Evolutionary conservation across 108 stramenopile species (phyloP), one percentile per base, ranked within the genome.

Genomic region (Nannochloropsis salina): DNA sequence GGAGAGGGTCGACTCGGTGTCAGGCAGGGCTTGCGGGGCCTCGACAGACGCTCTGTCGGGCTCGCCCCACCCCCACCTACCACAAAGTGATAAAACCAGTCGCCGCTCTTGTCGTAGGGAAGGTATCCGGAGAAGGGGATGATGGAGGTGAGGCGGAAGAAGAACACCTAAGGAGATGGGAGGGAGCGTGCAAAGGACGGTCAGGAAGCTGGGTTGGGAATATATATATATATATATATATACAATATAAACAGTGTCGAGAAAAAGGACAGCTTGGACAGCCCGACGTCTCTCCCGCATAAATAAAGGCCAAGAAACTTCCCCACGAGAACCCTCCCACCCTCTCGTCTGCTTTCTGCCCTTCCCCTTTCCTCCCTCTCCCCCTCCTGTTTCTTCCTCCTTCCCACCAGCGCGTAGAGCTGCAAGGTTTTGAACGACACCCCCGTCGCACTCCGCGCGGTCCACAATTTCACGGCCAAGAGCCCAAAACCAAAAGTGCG

Each of bases 31-130:
- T 31, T 11, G 41, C 40, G 11, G 81, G 61, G 61, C 18, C 15
- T 20, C 15, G 15, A 74, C 18, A 74, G 20, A 1, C 43, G 1
- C 86, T 86, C 86, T 79, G 47, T 51, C 47, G 12, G 10, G 10
- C 47, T 15, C 47, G 12, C 47, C 47, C 47, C 0, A 10, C 47
- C 47, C 47, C 12, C 47, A 51, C 47, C 12, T 51, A 51, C 47
- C 47, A 51, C 47, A 51, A 51, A 51, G 15, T 51, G 47, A 51
- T 51, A 51, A 79, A 98, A 91, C 96, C 96, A 98, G 89, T 98
- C 98, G 45, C 98, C 98, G 41, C 94, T 95, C 87, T 96, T 95
- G 90, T 99, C 98, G 87, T 96, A 99, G n/a, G 98, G 98, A 40
- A 99, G 92, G 87, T 99, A 98, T 21, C 98, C 98, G 90, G 98